Evolutionary conservation across 129 eudicot genomes (phyloP), one percentile per base, ranked within the genome.

Genomic region (Centella asiatica): DNA sequence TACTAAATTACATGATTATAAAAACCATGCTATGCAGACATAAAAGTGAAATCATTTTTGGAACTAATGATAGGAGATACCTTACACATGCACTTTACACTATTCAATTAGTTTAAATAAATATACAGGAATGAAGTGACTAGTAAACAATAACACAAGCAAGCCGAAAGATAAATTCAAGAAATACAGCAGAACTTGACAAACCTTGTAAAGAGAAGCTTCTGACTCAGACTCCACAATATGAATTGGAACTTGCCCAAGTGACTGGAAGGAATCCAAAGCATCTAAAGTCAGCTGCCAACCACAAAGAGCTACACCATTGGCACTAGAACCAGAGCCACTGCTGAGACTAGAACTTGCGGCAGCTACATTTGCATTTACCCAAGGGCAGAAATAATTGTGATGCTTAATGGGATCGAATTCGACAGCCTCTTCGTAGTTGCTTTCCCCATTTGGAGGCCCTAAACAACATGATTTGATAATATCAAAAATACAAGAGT

Each of bases 251-350:
- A 84, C 81, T 58, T 86, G 86, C 26, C 90, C 98, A 72, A 62
- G 76, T 24, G 82, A 65, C 76, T 87, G 98, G 66, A 92, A 81
- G 51, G 90, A 83, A 76, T 90, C 95, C 66, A 87, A 68, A 71
- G 98, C 98, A 87, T 92, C 98, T 61, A 92, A 75, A 29, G 98
- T 92, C 61, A 92, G 72, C 81, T 92, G 96, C 98, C 98, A 92
- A 57, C 98, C 98, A 76, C 90, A 87, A 47, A 80, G 88, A 59
- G 95, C 95, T 28, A 87, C 25, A 69, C 79, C 81, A 69, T 76
- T 69, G 68, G 79, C 76, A 72, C 81, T 79, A 45, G 96, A 82
- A 69, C 80, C 71, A 65, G 97, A 76, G 57, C 84, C 80, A 60
- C 80, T 76, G 62, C 81, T 77, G 68, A 75, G 76, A 69, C 73